phyloP scores from a whole-genome alignment of 192 early-diverging fungal genomes.

The Chytriomyces confervae region DNA sequence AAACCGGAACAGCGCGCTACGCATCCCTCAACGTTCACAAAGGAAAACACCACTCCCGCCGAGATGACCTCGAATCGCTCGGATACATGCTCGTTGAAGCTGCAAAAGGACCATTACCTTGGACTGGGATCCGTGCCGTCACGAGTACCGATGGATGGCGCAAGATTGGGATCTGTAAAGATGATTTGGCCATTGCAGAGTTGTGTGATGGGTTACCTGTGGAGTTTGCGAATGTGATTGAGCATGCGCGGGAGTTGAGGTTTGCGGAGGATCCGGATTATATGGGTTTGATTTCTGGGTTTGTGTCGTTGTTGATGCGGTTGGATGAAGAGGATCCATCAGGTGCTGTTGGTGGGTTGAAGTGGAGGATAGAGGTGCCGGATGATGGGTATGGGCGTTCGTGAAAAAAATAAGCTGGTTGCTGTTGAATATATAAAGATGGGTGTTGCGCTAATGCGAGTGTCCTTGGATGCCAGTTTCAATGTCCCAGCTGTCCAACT shows the following conservation, averaged over 20 bases:
- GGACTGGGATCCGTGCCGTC: slow-evolving; percentile 46
- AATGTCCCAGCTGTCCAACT: no score
- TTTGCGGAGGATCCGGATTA: slow-evolving; percentile 53
- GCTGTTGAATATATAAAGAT: no score
- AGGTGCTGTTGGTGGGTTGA: neutral
- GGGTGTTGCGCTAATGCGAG: no score
- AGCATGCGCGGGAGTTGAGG: slow-evolving; percentile 45
- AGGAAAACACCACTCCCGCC: slow-evolving; percentile 45
- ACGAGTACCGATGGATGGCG: slow-evolving; percentile 50
- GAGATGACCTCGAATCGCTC: slow-evolving; percentile 55
- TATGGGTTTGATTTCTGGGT: slow-evolving; percentile 34
- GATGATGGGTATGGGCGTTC: slow-evolving; percentile 1
- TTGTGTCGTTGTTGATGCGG: slow-evolving; percentile 31
- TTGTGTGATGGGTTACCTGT: slow-evolving; percentile 41
- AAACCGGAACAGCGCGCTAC: slow-evolving; percentile 58
- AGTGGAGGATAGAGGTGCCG: slow-evolving; percentile 6
- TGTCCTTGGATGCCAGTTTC: no score
- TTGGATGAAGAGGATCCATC: slow-evolving; percentile 9
- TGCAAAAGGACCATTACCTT: slow-evolving; percentile 47
- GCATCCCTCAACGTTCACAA: slow-evolving; percentile 53
- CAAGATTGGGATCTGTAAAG: slow-evolving; percentile 43
- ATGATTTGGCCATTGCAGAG: slow-evolving; percentile 37
- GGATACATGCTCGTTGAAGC: slow-evolving; percentile 48
- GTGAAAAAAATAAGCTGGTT: neutral
- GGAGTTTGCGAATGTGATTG: slow-evolving; percentile 42